Percentiles rank a stretch among this genome's conserved stretches.
Evolutionary conservation across 2,329 filamentous ascomycete genomes (phyloP).

Genomic region (Claviceps cyperi): DNA sequence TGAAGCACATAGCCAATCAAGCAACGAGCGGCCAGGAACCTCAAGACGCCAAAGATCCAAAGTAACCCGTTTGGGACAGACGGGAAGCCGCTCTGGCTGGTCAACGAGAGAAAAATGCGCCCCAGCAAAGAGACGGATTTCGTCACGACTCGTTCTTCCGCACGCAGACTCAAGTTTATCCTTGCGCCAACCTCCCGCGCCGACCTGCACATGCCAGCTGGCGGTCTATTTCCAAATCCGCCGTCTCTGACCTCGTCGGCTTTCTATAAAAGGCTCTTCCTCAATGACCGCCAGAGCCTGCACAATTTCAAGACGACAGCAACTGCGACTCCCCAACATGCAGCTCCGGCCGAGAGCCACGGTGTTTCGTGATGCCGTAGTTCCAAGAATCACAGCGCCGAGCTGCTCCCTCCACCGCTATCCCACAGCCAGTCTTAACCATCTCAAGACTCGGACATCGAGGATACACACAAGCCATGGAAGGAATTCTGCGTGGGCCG

Average conservation of each 20-base stretch:
- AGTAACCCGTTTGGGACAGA: neutral
- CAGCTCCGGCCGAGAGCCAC: slow-evolving; percentile 40
- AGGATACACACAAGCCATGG: slow-evolving; percentile 29
- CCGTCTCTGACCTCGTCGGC: no score
- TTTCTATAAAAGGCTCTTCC: no score
- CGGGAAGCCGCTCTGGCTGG: neutral
- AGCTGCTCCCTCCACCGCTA: slow-evolving; percentile 18
- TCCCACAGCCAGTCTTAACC: slow-evolving; percentile 16
- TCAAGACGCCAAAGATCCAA: neutral
- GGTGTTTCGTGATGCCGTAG: slow-evolving; percentile 28
- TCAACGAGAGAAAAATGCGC: neutral
- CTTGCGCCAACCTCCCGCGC: neutral
- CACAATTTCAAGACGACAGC: no score
- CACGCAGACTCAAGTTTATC: neutral
- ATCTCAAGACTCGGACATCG: slow-evolving; percentile 16
- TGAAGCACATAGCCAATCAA: neutral
- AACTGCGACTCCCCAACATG: slow-evolving; percentile 21
- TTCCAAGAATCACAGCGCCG: slow-evolving; percentile 14
- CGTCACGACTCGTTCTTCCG: neutral
- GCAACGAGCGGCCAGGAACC: neutral
- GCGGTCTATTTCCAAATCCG: neutral
- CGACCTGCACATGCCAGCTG: neutral
- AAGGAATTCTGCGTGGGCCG: slow-evolving; percentile 54
- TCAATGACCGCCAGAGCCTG: no score
- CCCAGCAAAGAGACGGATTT: neutral